A percentile compares a stretch with the other conserved stretches of the same genome.
Conservation (phyloP, 371 early-diverging fungal genomes). For the Mortierella sp. region DNA sequence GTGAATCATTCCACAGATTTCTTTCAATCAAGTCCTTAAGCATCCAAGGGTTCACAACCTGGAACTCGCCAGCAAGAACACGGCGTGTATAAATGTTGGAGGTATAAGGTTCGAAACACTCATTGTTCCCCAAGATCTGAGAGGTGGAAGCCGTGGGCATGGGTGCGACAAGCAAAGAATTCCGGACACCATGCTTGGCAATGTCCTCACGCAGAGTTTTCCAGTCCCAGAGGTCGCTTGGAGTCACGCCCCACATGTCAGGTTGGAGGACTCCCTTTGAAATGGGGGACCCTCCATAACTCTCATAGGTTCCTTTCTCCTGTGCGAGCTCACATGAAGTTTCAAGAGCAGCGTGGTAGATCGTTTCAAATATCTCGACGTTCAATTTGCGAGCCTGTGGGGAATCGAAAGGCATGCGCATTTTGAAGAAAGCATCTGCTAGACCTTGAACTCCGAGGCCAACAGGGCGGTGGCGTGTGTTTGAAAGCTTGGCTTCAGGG, state of each 20-base stretch:
- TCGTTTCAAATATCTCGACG: slow-evolving; percentile 96
- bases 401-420: slow-evolving; percentile 98
- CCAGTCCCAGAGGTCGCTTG: slow-evolving; percentile 95
- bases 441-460: slow-evolving; percentile 99
- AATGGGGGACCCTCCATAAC: slow-evolving; percentile 93
- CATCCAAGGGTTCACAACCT: slow-evolving; percentile 98
- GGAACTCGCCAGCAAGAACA: slow-evolving; percentile 99
- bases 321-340: slow-evolving; percentile 95
- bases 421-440: slow-evolving; percentile 97
- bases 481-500: slow-evolving; percentile 88
- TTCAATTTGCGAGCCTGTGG: slow-evolving; percentile 93
- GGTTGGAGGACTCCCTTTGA: slow-evolving; percentile 97
- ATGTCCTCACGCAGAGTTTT: slow-evolving; percentile 85
- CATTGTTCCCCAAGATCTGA: slow-evolving; percentile 99
- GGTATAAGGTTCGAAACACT: slow-evolving; percentile 99
- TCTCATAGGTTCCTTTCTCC: slow-evolving; percentile 87
- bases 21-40: slow-evolving; percentile 94
- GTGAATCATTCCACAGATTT: slow-evolving; percentile 95
- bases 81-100: slow-evolving; percentile 99
- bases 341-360: slow-evolving; percentile 98
- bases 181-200: slow-evolving; percentile 94
- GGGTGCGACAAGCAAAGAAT: slow-evolving; percentile 97
- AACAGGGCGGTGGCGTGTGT: slow-evolving; percentile 97
- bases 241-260: slow-evolving; percentile 93
- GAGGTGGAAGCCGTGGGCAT: slow-evolving; percentile 99